phyloP scores from a whole-genome alignment of 495 filamentous ascomycete genomes.

The Lophiotrema nucula region DNA sequence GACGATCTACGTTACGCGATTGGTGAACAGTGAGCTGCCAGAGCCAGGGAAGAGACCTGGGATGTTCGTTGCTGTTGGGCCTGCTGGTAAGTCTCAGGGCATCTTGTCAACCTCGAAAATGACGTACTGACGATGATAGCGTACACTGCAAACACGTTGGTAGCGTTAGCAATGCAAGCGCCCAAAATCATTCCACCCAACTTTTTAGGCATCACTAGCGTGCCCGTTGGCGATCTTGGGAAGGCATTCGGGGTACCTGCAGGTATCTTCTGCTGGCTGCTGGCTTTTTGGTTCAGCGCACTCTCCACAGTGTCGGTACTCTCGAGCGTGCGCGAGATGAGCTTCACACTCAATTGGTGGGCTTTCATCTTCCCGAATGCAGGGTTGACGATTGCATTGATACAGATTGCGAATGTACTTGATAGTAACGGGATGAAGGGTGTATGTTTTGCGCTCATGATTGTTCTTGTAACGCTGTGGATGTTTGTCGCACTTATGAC shows the following conservation, averaged over 20 bases:
- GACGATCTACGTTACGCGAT: conserved; percentile 37
- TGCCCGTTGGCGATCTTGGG: not conserved
- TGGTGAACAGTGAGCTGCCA: conserved; percentile 39
- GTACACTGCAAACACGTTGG: conserved; percentile 30
- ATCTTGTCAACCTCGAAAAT: not conserved
- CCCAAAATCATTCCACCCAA: conserved; percentile 24
- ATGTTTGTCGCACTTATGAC: not conserved
- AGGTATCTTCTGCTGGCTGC: conserved; percentile 1
- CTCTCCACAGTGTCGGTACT: conserved; percentile 6
- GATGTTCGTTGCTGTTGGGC: conserved; percentile 40
- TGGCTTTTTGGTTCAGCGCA: conserved; percentile 18
- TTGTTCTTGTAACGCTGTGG: conserved; percentile 5
- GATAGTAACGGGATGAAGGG: not conserved
- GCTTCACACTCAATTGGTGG: conserved; percentile 17
- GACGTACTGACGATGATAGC: not conserved
- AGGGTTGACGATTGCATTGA: conserved; percentile 4
- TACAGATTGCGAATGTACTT: not conserved
- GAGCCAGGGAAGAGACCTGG: conserved; percentile 35
- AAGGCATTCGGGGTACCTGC: not conserved
- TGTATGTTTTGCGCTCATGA: not conserved
- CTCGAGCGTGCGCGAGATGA: not conserved
- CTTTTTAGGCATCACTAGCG: not conserved
- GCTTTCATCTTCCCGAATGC: conserved; percentile 14
- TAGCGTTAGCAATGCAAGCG: conserved; percentile 27
- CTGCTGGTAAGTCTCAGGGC: conserved; percentile 16